Evolutionary conservation across 371 early-diverging fungal genomes (phyloP), one percentile per base, ranked within the genome.

Genomic region (Apophysomyces ossiformis): DNA sequence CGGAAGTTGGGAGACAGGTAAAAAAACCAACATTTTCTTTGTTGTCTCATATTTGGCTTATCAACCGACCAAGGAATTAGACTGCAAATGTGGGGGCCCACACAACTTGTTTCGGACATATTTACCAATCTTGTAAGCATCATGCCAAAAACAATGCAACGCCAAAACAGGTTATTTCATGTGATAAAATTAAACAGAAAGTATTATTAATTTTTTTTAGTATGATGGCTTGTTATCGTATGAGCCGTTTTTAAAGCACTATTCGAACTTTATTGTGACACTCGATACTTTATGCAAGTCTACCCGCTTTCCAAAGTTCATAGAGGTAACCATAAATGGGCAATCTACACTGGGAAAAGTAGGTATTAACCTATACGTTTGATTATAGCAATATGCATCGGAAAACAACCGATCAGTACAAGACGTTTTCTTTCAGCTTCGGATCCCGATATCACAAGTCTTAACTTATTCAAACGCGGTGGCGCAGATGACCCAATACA

Each of bases 41-140:
- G 2, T 37, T 58, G 37, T 18, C 37, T 26, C 32, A 26, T 26
- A 26, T 26, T 26, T 26, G 35, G 36, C 26, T 45, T 12, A 41
- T 32, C 32, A 44, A 36, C 44, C 12, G 21, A 50, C 54, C 18
- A 15, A 16, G 32, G 32, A 26, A 26, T 26, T 41, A 76, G 76
- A 54, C 58, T 73, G 1, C 58, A 67, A 11, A 76, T 76, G 44
- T 76, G 76, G 76, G 76, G 76, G 7, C 73, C 76, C 16, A 73
- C 76, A 4, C 76, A 76, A 44, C 66, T 76, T 32, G 50, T 76
- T 36, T 70, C 71, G 6, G 73, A 76, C 61, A 59, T 76, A 32
- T 71, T 76, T 61, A 50, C 61, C 36, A 43, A 47, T 47, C 67
- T 73, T 37, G 77, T 73, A 71, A 60, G 71, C 16, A 26, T 26